A percentile compares a stretch with the other conserved stretches of the same genome.
These are phyloP conservation scores for Tetraselmis chui DNA, from an alignment of 139 green algal species.

Conservation along the genomic window DNA sequence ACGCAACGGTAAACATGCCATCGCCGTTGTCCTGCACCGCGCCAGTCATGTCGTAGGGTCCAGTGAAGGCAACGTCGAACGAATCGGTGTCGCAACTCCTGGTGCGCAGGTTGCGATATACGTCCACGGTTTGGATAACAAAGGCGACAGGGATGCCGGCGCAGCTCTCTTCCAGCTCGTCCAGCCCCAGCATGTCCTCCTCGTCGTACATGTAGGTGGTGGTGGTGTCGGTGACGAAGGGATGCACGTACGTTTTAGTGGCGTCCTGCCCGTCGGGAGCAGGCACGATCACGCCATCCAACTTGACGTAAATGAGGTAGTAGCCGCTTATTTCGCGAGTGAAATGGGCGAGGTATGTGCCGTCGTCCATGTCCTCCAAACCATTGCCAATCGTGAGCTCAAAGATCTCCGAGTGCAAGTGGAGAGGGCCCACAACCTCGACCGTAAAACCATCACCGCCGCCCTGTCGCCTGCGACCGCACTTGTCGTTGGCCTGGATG, in stretches of 20 bases:
- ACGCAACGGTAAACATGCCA: conserved; percentile 21
- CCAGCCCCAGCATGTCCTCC: conserved; percentile 7
- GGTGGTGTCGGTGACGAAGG: not conserved
- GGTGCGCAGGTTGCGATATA: conserved; percentile 20
- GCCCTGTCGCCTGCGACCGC: conserved; percentile 8
- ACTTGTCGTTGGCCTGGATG: conserved; percentile 13
- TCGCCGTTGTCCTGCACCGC: conserved; percentile 11
- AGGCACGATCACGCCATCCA: conserved; percentile 8
- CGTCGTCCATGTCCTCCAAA: conserved; percentile 15
- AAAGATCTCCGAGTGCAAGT: conserved; percentile 17
- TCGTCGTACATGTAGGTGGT: conserved; percentile 18
- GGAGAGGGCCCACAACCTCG: conserved; percentile 14
- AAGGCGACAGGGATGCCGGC: conserved; percentile 20
- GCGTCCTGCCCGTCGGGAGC: not conserved
- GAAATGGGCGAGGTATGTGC: conserved; percentile 18
- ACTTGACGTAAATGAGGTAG: conserved; percentile 18
- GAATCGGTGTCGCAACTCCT: conserved; percentile 7
- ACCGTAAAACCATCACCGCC: conserved; percentile 19
- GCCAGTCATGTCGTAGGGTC: conserved; percentile 14
- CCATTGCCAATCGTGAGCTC: conserved; percentile 4
- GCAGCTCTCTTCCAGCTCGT: conserved; percentile 5
- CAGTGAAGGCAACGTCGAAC: conserved; percentile 5
- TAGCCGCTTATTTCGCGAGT: conserved; percentile 11
- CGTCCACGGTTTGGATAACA: conserved; percentile 14
- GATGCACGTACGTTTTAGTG: conserved; percentile 23